Percentiles rank a stretch among this genome's conserved stretches.
These are phyloP conservation scores for Zalaria obscura DNA, from an alignment of 2,329 filamentous ascomycete genomes.

Conservation along the genomic window DNA sequence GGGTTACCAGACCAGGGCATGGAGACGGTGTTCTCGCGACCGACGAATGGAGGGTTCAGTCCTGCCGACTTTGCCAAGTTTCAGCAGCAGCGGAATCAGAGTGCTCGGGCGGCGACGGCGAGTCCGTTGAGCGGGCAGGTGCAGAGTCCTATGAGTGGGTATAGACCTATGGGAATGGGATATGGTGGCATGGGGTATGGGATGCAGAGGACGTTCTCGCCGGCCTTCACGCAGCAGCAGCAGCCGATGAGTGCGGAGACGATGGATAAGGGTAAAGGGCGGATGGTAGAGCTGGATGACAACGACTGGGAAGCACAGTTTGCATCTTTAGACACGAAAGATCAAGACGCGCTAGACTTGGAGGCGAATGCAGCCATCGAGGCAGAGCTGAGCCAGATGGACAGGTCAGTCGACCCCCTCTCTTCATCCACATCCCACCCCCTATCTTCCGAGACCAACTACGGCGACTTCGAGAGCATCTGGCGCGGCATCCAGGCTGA, in stretches of 20 bases:
- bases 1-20: conserved; percentile 47
- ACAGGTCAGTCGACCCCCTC: conserved; percentile 54
- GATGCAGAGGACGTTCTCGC: conserved; percentile 21
- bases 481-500: conserved; percentile 74
- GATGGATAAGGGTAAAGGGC: conserved; percentile 66
- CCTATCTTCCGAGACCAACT: conserved; percentile 51
- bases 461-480: conserved; percentile 80
- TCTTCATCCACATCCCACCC: neutral
- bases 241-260: conserved; percentile 31
- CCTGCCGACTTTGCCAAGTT: conserved; percentile 81
- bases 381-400: conserved; percentile 76
- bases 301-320: conserved; percentile 95
- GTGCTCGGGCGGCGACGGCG: conserved; percentile 2
- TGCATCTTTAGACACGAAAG: conserved; percentile 64
- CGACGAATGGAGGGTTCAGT: conserved; percentile 43
- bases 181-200: conserved; percentile 40
- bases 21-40: conserved; percentile 55
- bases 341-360: conserved; percentile 40
- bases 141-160: conserved; percentile 32
- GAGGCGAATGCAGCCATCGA: conserved; percentile 65
- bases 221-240: conserved; percentile 26
- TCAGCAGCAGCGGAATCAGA: conserved; percentile 39
- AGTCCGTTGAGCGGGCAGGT: conserved; percentile 5
- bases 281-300: conserved; percentile 83
- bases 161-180: conserved; percentile 45